phyloP scores from a whole-genome alignment of 768 basidiomycete genomes.

The Psilocybe tampanensis region DNA sequence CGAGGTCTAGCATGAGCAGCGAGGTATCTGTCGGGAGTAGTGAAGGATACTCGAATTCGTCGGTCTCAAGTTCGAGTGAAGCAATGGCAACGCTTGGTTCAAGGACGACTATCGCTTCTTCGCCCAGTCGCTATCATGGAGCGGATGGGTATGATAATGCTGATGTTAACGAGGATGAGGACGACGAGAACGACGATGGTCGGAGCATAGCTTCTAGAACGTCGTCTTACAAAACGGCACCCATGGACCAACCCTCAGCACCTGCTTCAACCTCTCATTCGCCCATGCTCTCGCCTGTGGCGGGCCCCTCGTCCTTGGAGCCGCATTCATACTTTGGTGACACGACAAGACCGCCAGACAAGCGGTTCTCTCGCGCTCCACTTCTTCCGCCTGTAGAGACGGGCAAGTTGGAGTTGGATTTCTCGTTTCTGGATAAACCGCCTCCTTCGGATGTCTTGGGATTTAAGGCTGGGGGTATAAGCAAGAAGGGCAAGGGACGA shows the following conservation, averaged over 20 bases:
- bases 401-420: slow-evolving; percentile 33
- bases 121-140: background rate
- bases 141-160: background rate
- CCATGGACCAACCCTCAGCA: slow-evolving; percentile 1
- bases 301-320: slow-evolving; percentile 3
- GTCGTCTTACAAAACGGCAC: slow-evolving; percentile 27
- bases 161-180: background rate
- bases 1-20: slow-evolving; percentile 24
- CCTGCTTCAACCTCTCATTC: background rate
- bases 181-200: background rate
- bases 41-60: background rate
- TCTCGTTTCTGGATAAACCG: slow-evolving; percentile 31
- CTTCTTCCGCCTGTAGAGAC: slow-evolving; percentile 31
- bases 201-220: slow-evolving; percentile 15
- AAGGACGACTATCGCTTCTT: background rate
- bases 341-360: slow-evolving; percentile 11
- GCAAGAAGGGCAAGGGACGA: slow-evolving; percentile 8
- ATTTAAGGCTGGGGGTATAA: background rate
- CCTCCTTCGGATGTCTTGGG: background rate
- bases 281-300: background rate
- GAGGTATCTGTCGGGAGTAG: slow-evolving; percentile 12
- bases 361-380: slow-evolving; percentile 15
- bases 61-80: background rate
- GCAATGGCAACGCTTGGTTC: slow-evolving; percentile 6
- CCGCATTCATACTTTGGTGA: slow-evolving; percentile 13